Base-by-base conservation (phyloP, 345 rosid genomes). In the Hirschfeldia incana region DNA sequence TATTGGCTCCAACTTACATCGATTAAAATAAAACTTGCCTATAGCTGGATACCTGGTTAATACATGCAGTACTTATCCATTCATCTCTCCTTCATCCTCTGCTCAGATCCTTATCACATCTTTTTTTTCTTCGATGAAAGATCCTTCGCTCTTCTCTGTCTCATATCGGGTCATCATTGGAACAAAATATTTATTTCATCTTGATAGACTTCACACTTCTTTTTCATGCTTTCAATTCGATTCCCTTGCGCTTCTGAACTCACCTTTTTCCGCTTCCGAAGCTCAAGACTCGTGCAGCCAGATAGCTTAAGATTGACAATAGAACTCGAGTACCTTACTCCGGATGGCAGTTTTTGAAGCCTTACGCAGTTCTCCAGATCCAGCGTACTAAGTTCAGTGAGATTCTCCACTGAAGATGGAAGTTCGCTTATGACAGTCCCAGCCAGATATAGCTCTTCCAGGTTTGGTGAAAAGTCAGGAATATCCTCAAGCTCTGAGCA, bases 381-480 rank as follows among this genome's bases (percentile, higher is more conserved):
- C n/a, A 77, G 61, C 1, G 33, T 78, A 72, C 3, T 4, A 58
- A 78, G 81, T 58, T 72, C 12, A 8, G 39, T 42, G 16, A 78
- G 29, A 65, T 66, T 27, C 6, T 0, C 10, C 3, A 77, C 16
- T 51, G 80, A 65, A 1, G 1, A 16, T 1, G 81, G 72, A n/a
- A 78, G 67, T 0, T 78, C 29, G 28, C 13, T 71, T 15, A 78
- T 55, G 72, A 29, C 2, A 39, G 76, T 72, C 67, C 61, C 67
- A 72, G 72, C 76, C 37, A 78, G 78, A 67, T 73, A 59, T 46
- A 78, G 4, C 65, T 44, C 63, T 4, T n/a, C 10, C 46, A 73
- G 26, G 34, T 79, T 73, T 67, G 74, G 73, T 13, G 82, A 21
- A 10, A 73, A 44, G 27, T 73, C 82, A 16, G 42, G 30, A 66